phyloP scores from a whole-genome alignment of 2,329 filamentous ascomycete species.

The Ascochyta pisi region DNA sequence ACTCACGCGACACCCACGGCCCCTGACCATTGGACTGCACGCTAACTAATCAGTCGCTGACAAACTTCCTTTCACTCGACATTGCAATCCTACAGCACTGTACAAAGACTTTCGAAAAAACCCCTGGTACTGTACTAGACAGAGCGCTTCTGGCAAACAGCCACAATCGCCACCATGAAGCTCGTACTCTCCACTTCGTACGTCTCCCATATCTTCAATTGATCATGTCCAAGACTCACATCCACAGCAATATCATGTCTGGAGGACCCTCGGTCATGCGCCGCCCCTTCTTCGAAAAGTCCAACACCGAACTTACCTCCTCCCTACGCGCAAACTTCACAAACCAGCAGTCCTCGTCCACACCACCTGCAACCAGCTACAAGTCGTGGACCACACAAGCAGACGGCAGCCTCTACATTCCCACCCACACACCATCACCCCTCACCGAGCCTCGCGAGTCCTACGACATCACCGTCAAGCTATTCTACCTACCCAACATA shows the following conservation, averaged over 20 bases:
- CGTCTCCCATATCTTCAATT: conserved; percentile 43
- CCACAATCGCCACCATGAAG: conserved; percentile 66
- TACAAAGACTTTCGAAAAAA: background rate
- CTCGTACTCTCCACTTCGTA: conserved; percentile 87
- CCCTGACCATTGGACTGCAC: background rate
- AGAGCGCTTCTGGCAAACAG: too few relatives aligned
- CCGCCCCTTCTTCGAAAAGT: conserved; percentile 77
- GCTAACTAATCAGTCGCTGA: conserved; percentile 15
- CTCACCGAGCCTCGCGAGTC: conserved; percentile 80
- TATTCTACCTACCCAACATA: conserved; percentile 86
- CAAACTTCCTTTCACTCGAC: conserved; percentile 9
- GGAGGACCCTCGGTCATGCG: conserved; percentile 84
- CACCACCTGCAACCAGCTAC: conserved; percentile 51
- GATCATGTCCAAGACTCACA: background rate
- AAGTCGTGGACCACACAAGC: conserved; percentile 70
- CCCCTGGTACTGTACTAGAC: background rate
- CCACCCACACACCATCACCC: conserved; percentile 72
- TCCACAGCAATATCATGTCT: conserved; percentile 83
- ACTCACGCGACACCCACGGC: background rate
- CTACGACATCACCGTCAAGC: conserved; percentile 94
- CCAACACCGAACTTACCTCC: conserved; percentile 91
- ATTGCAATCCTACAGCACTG: background rate
- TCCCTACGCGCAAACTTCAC: conserved; percentile 84
- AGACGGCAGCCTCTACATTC: conserved; percentile 70
- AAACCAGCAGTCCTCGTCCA: conserved; percentile 69